These are phyloP conservation scores for Phytophthora cactorum DNA, from an alignment of 352 stramenopile genomes.

Conservation along the genomic window DNA sequence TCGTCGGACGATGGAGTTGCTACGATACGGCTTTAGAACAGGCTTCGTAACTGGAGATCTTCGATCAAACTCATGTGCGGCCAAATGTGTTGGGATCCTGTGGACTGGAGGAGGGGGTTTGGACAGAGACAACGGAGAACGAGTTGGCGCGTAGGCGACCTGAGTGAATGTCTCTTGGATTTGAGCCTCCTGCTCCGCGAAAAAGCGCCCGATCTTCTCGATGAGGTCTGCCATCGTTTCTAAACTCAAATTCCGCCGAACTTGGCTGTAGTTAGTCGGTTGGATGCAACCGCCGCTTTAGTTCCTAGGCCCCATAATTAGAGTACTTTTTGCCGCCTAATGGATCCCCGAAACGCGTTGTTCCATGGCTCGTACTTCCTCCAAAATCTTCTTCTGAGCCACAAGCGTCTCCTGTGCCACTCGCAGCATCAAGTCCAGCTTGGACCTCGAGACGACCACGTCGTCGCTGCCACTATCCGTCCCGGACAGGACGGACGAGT, in stretches of 20 bases:
- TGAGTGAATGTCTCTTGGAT: slow-evolving; percentile 50
- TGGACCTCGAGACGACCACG: slow-evolving; percentile 53
- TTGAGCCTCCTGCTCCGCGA: slow-evolving; percentile 65
- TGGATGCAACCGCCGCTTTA: slow-evolving; percentile 3
- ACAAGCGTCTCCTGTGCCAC: slow-evolving; percentile 64
- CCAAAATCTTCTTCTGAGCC: slow-evolving; percentile 67
- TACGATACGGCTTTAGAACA: slow-evolving; percentile 8
- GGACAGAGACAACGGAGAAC: neutral
- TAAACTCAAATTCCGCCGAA: neutral
- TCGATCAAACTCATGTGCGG: neutral
- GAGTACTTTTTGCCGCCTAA: slow-evolving; percentile 10
- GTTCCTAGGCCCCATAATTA: slow-evolving; percentile 12
- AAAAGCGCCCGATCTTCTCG: slow-evolving; percentile 75
- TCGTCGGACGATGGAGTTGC: slow-evolving; percentile 29
- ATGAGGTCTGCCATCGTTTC: slow-evolving; percentile 61
- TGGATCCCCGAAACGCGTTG: slow-evolving; percentile 40
- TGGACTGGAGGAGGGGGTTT: slow-evolving; percentile 13
- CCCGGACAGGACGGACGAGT: slow-evolving; percentile 32
- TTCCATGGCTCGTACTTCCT: slow-evolving; percentile 61
- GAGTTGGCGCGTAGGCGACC: slow-evolving; percentile 8
- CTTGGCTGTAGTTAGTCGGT: neutral
- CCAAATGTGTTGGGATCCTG: slow-evolving; percentile 1
- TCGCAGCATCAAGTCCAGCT: slow-evolving; percentile 62
- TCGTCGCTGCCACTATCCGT: slow-evolving; percentile 23
- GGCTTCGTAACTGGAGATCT: neutral